Percentiles rank a stretch among this genome's conserved stretches.
phyloP scores from a whole-genome alignment of 805 yeast species.

The Brettanomyces custersianus region DNA sequence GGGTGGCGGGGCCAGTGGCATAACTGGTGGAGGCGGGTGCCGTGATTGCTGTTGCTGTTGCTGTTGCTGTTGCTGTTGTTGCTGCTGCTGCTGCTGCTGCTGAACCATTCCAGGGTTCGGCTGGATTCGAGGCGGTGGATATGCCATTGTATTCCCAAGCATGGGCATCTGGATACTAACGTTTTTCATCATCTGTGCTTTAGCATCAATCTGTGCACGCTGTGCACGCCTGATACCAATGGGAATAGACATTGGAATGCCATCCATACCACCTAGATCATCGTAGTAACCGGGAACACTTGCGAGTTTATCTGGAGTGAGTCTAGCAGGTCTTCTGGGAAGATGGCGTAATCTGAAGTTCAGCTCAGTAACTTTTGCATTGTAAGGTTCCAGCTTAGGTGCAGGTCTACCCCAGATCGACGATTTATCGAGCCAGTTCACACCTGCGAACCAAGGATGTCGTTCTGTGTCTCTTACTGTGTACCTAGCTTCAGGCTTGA shows the following conservation, averaged over 20 bases:
- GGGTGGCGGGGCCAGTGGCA: too few species aligned
- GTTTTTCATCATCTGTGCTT: too few species aligned
- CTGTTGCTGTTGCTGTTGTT: too few species aligned
- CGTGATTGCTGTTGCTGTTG: too few species aligned
- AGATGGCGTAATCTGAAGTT: conserved; percentile 1
- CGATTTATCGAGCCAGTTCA: conserved; percentile 60
- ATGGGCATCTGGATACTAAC: too few species aligned
- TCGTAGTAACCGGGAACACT: conserved; percentile 1
- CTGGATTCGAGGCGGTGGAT: too few species aligned
- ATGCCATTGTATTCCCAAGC: too few species aligned
- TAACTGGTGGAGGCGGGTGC: too few species aligned
- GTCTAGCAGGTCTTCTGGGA: neutral
- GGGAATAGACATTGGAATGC: conserved; percentile 1
- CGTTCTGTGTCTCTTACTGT: conserved; percentile 46
- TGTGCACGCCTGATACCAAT: neutral
- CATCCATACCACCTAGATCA: conserved; percentile 3
- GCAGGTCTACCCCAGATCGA: conserved; percentile 60
- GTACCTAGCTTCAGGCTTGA: conserved; percentile 64
- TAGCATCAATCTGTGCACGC: neutral
- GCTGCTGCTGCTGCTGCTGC: too few species aligned
- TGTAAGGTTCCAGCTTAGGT: conserved; percentile 65
- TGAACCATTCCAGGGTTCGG: too few species aligned
- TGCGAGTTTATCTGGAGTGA: conserved; percentile 1
- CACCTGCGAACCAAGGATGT: conserved; percentile 62
- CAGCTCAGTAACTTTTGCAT: conserved; percentile 26